Conservation (phyloP, 2,329 filamentous ascomycete genomes). For the Chalara sp. region DNA sequence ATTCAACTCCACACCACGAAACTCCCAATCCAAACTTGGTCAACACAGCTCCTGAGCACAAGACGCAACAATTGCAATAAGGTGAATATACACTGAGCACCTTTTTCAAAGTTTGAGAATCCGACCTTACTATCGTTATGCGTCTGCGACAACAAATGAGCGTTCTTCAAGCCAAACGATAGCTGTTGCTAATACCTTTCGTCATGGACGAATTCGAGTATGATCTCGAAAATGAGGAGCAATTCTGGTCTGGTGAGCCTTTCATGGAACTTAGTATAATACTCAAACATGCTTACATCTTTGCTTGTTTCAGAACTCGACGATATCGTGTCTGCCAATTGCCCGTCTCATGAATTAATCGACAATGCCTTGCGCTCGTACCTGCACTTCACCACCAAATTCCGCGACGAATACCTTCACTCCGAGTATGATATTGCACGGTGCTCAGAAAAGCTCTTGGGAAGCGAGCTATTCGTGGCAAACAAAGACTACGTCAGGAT, state of each 20-base stretch:
- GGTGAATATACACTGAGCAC: no score
- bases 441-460: conserved; percentile 73
- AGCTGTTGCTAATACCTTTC: conserved; percentile 1
- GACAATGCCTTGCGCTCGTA: conserved; percentile 83
- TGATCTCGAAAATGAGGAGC: conserved; percentile 70
- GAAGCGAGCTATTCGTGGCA: conserved; percentile 64
- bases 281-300: not conserved
- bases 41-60: no score
- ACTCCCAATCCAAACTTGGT: no score
- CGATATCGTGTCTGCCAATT: conserved; percentile 53
- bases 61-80: no score
- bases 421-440: conserved; percentile 73
- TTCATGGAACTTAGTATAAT: not conserved
- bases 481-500: conserved; percentile 83
- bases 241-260: conserved; percentile 67
- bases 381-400: conserved; percentile 68
- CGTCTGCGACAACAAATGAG: conserved; percentile 18
- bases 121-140: conserved; percentile 14
- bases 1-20: no score
- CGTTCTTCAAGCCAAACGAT: not conserved
- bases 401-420: conserved; percentile 68
- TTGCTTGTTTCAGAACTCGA: conserved; percentile 51
- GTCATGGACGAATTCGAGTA: conserved; percentile 56
- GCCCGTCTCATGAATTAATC: conserved; percentile 57
- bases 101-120: no score